These are phyloP conservation scores for Alternaria arborescens DNA, from an alignment of 2,329 filamentous ascomycete species.

Conservation along the genomic window DNA sequence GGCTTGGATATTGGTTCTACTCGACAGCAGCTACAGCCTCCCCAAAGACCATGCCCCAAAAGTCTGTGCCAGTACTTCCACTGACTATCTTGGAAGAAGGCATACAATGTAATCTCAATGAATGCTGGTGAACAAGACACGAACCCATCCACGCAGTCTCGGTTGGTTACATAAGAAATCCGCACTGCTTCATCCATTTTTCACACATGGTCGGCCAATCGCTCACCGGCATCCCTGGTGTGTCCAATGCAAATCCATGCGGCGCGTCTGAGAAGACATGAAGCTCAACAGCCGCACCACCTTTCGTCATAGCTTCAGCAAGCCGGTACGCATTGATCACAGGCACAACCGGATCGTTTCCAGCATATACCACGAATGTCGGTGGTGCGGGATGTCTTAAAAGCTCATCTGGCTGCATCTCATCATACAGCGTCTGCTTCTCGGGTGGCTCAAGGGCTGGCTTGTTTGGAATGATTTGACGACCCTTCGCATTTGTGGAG, in stretches of 20 bases:
- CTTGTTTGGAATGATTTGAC: constrained; percentile 25
- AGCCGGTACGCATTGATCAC: constrained; percentile 29
- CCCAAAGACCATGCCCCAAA: not conserved
- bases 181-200: constrained; percentile 26
- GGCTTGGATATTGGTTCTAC: too few species aligned
- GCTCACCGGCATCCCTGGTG: constrained; percentile 20
- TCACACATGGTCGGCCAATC: constrained; percentile 28
- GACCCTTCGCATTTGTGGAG: constrained; percentile 29
- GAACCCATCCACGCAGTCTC: rapidly evolving
- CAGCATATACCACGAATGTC: constrained; percentile 29
- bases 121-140: not conserved
- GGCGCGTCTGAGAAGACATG: constrained; percentile 33
- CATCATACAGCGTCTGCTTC: constrained; percentile 30
- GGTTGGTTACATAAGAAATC: constrained; percentile 5
- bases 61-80: too few species aligned
- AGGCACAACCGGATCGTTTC: constrained; percentile 29
- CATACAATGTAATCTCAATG: not conserved
- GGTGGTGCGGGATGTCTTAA: constrained; percentile 16
- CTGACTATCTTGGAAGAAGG: not conserved
- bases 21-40: too few species aligned
- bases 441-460: constrained; percentile 22
- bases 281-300: constrained; percentile 22
- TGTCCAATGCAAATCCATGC: constrained; percentile 33
- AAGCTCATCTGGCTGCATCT: constrained; percentile 31
- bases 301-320: constrained; percentile 21